phyloP scores from a whole-genome alignment of 495 filamentous ascomycete genomes.

The Penicillium ochrochloron region DNA sequence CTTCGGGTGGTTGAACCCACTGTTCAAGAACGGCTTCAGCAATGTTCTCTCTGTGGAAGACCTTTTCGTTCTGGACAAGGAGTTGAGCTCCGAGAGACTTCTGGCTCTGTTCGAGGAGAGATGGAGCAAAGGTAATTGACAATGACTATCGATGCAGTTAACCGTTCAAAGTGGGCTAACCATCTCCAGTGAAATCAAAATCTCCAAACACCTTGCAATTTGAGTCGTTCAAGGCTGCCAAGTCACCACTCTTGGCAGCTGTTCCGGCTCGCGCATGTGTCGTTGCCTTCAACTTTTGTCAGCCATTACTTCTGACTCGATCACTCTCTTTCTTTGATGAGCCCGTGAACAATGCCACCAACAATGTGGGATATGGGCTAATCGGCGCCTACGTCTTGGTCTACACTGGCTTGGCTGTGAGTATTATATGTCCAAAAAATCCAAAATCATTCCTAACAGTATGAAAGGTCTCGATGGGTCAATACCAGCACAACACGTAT shows the following conservation, averaged over 20 bases:
- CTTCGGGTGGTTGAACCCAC: slow-evolving; percentile 63
- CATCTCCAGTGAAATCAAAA: slow-evolving; percentile 33
- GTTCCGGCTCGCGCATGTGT: slow-evolving; percentile 58
- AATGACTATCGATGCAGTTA: neutral
- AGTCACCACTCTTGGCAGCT: slow-evolving; percentile 49
- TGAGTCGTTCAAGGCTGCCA: slow-evolving; percentile 51
- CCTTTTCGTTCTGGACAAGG: slow-evolving; percentile 51
- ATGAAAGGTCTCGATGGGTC: slow-evolving; percentile 42
- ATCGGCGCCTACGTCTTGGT: slow-evolving; percentile 68
- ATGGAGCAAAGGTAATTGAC: slow-evolving; percentile 36
- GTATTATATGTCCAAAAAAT: slow-evolving; percentile 45
- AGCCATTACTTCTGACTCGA: slow-evolving; percentile 65
- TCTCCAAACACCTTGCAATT: slow-evolving; percentile 50
- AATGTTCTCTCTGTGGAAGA: slow-evolving; percentile 49
- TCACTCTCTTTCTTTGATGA: slow-evolving; percentile 53
- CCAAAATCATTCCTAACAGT: slow-evolving; percentile 4
- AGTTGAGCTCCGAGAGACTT: slow-evolving; percentile 45
- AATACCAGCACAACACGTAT: slow-evolving; percentile 61
- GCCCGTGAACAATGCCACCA: slow-evolving; percentile 41
- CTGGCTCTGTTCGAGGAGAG: slow-evolving; percentile 40
- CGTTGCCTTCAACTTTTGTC: slow-evolving; percentile 64
- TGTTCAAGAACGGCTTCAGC: slow-evolving; percentile 56
- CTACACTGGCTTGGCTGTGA: slow-evolving; percentile 65
- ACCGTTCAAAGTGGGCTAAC: slow-evolving; percentile 23
- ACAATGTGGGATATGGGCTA: slow-evolving; percentile 63